Percentiles rank a stretch among this genome's conserved stretches.
These are phyloP conservation scores for Sporothrix protearum DNA, from an alignment of 2,329 filamentous ascomycete genomes.

Conservation along the genomic window DNA sequence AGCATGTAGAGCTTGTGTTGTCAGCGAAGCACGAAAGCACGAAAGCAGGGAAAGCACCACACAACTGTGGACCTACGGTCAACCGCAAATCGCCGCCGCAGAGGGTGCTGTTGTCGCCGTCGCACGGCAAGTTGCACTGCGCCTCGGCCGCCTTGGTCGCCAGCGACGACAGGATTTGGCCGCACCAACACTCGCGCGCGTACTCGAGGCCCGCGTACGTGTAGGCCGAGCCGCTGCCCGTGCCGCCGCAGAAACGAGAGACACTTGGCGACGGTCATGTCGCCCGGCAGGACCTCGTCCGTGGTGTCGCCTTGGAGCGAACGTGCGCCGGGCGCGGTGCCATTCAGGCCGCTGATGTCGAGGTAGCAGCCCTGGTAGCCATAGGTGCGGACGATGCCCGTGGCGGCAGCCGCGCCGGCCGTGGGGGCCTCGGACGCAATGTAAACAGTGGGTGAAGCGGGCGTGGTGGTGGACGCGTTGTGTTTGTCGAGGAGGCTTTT, in stretches of 20 bases:
- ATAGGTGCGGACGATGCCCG: conserved; percentile 55
- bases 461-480: too few relatives aligned
- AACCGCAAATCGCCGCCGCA: conserved; percentile 55
- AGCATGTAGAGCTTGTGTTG: conserved; percentile 28
- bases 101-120: conserved; percentile 48
- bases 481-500: too few relatives aligned
- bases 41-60: not conserved
- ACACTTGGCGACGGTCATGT: conserved; percentile 53
- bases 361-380: conserved; percentile 57
- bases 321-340: conserved; percentile 39
- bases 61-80: conserved; percentile 36
- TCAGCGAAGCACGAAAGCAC: not conserved
- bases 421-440: conserved; percentile 35
- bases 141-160: conserved; percentile 45
- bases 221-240: conserved; percentile 37
- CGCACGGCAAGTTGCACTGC: conserved; percentile 51
- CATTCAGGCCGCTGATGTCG: conserved; percentile 49
- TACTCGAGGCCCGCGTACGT: conserved; percentile 54
- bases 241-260: conserved; percentile 47
- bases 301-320: conserved; percentile 44
- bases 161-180: conserved; percentile 46
- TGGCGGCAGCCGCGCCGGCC: conserved; percentile 44
- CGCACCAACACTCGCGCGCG: conserved; percentile 58
- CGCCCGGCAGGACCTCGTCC: conserved; percentile 40
- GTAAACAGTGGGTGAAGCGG: conserved; percentile 35